Evolutionary conservation across 2,329 filamentous ascomycete genomes (phyloP).

Genomic region (Coleophoma crateriformis): DNA sequence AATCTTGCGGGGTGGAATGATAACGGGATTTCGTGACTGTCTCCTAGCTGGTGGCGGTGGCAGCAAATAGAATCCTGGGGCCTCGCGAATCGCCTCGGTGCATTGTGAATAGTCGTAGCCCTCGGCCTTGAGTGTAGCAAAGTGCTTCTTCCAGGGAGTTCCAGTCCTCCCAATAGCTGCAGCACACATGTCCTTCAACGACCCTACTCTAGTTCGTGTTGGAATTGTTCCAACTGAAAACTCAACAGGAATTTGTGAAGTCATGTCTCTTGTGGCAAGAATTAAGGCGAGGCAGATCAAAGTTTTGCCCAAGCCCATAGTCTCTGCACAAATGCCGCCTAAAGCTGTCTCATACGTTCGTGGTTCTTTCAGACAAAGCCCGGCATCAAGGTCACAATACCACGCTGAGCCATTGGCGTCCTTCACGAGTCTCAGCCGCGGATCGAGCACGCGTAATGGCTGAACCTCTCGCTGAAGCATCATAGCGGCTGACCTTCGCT

Average conservation of each 20-base stretch:
- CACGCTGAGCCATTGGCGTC: conserved; percentile 59
- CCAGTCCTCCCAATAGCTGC: conserved; percentile 59
- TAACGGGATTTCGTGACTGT: conserved; percentile 30
- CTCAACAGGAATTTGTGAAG: conserved; percentile 59
- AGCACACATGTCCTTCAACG: conserved; percentile 72
- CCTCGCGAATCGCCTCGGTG: conserved; percentile 47
- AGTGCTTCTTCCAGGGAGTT: conserved; percentile 64
- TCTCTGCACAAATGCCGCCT: conserved; percentile 76
- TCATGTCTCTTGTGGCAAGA: conserved; percentile 66
- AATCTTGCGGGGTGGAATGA: conserved; percentile 41
- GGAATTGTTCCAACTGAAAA: conserved; percentile 39
- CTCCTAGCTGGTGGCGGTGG: conserved; percentile 36
- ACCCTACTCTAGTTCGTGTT: conserved; percentile 44
- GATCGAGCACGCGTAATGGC: conserved; percentile 62
- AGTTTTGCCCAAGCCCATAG: conserved; percentile 83
- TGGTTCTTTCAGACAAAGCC: conserved; percentile 58
- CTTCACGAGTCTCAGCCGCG: conserved; percentile 55
- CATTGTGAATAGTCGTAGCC: conserved; percentile 47
- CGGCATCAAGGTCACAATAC: conserved; percentile 65
- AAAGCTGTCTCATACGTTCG: conserved; percentile 66
- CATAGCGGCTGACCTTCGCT: conserved; percentile 69
- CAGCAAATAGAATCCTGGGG: conserved; percentile 54
- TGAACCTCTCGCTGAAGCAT: conserved; percentile 80
- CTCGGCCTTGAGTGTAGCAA: conserved; percentile 36
- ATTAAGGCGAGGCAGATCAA: conserved; percentile 77